Conservation (phyloP, 176 grass and related monocot genomes). For the Carex kokanica region DNA sequence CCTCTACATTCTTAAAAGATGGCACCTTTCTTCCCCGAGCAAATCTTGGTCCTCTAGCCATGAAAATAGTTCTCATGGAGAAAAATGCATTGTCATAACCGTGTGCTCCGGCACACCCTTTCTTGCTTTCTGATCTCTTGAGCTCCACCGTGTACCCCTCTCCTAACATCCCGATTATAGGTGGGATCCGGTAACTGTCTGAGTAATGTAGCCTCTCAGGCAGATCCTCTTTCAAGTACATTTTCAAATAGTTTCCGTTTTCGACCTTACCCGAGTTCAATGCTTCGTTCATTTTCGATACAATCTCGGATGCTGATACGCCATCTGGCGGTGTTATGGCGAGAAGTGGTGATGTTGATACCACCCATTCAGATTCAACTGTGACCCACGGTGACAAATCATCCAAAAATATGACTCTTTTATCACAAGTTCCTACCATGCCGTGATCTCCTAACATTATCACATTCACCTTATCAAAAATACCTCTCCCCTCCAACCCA, state of each 20-base stretch:
- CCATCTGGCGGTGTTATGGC: conserved; percentile 56
- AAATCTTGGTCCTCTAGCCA: conserved; percentile 62
- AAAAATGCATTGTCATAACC: conserved; percentile 94
- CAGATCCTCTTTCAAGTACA: conserved; percentile 84
- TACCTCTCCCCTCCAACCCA: conserved; percentile 59
- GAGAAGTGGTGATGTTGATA: conserved; percentile 56
- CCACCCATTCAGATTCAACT: conserved; percentile 54
- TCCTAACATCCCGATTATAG: conserved; percentile 60
- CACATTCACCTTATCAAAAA: conserved; percentile 83
- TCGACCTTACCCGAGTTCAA: conserved; percentile 67
- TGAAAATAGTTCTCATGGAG: conserved; percentile 93
- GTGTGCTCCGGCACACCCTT: conserved; percentile 74
- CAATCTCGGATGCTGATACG: conserved; percentile 40
- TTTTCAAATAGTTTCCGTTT: conserved; percentile 59
- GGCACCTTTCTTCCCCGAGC: conserved; percentile 49
- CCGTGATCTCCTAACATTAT: conserved; percentile 81
- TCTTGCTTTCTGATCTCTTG: conserved; percentile 31
- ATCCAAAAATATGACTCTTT: conserved; percentile 59
- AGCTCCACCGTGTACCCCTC: conserved; percentile 81
- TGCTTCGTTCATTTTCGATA: conserved; percentile 83
- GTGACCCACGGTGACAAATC: conserved; percentile 65
- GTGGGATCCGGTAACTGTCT: conserved; percentile 68
- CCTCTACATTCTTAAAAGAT: conserved; percentile 78
- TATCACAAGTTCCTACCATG: conserved; percentile 79
- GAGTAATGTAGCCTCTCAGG: conserved; percentile 61